A percentile compares a stretch with the other conserved stretches of the same genome.
phyloP scores from a whole-genome alignment of 78 protist species.

The Corallochytrium limacisporum region DNA sequence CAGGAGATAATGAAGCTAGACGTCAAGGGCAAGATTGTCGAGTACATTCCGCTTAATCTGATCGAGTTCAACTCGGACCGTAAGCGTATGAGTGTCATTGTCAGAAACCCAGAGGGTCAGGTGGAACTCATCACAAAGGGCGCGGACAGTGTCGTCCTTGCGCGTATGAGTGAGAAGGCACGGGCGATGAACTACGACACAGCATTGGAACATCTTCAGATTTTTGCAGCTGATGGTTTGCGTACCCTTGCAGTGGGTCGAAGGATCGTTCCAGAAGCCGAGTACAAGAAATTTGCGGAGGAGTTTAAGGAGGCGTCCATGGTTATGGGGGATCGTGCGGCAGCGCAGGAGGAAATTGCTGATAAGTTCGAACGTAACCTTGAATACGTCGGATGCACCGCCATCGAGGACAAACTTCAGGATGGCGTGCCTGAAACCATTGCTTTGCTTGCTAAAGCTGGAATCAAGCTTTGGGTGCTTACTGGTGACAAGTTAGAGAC shows the following conservation, averaged over 20 bases:
- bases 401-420: conserved; percentile 31
- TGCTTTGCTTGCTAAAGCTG: not conserved
- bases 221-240: conserved; percentile 54
- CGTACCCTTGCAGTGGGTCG: conserved; percentile 57
- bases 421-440: conserved; percentile 29
- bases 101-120: conserved; percentile 38
- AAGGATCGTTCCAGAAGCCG: not conserved
- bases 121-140: conserved; percentile 58
- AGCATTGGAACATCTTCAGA: conserved; percentile 22
- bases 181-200: not conserved
- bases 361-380: conserved; percentile 13
- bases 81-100: conserved; percentile 76
- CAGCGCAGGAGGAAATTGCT: not conserved
- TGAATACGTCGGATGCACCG: conserved; percentile 48
- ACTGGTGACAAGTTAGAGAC: conserved; percentile 98
- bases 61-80: conserved; percentile 70
- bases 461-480: conserved; percentile 55
- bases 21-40: conserved; percentile 2
- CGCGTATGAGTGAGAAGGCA: no score
- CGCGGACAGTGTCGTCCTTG: conserved; percentile 64
- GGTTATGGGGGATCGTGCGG: conserved; percentile 23
- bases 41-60: conserved; percentile 43
- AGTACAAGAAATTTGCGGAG: conserved; percentile 23
- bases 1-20: not conserved
- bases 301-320: conserved; percentile 26